Evolutionary conservation across 208 protist species (phyloP).

Genomic region (Angomonas desouzai): DNA sequence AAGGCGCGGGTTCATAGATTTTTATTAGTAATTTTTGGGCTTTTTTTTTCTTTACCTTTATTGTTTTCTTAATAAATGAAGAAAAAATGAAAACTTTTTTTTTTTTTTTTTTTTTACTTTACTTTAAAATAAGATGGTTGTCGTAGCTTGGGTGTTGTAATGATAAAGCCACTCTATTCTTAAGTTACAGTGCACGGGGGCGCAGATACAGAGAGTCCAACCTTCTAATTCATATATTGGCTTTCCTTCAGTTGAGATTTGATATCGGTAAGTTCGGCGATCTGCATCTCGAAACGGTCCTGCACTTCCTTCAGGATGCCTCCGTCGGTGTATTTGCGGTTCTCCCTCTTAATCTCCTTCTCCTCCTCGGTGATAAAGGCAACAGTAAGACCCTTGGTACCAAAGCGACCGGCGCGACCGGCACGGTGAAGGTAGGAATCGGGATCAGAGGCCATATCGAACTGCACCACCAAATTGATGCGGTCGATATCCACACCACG

Average conservation of each 20-base stretch:
- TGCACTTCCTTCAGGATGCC: slow-evolving; percentile 96
- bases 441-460: slow-evolving; percentile 97
- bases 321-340: slow-evolving; percentile 82
- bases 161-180: too few species aligned
- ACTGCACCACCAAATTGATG: slow-evolving; percentile 99
- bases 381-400: slow-evolving; percentile 99
- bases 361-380: slow-evolving; percentile 97
- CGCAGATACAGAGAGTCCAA: neutral
- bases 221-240: slow-evolving; percentile 90
- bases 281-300: slow-evolving; percentile 97
- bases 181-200: too few species aligned
- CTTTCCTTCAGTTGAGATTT: slow-evolving; percentile 84
- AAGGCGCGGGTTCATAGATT: neutral
- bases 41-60: slow-evolving; percentile 10
- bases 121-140: too few species aligned
- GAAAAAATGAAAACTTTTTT: slow-evolving; percentile 8
- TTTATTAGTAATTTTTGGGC: slow-evolving; percentile 9
- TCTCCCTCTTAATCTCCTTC: slow-evolving; percentile 85
- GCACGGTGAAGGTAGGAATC: slow-evolving; percentile 99
- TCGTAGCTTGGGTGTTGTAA: too few species aligned
- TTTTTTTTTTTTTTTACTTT: slow-evolving; percentile 10
- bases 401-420: slow-evolving; percentile 97
- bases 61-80: slow-evolving; percentile 6
- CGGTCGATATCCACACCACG: slow-evolving; percentile 99
- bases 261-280: slow-evolving; percentile 94